These are phyloP conservation scores for Rauvolfia tetraphylla DNA, from an alignment of 257 asterid species.

Conservation along the genomic window DNA sequence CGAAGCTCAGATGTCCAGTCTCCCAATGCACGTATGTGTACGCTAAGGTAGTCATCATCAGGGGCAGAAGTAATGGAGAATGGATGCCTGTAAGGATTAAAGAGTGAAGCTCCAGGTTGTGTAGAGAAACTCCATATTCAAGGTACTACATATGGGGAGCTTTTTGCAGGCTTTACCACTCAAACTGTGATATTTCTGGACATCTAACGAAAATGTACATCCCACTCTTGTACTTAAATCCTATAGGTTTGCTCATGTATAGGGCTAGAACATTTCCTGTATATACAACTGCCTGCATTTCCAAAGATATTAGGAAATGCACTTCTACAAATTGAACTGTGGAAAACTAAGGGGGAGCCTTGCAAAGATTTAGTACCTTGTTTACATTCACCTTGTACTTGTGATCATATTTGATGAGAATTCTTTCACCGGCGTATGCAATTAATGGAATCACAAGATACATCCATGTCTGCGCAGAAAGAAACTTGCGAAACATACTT, in stretches of 20 bases:
- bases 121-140: not conserved
- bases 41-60: slow-evolving; percentile 70
- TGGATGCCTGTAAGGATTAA: slow-evolving; percentile 63
- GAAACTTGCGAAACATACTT: not conserved
- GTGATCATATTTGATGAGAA: slow-evolving; percentile 54
- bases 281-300: slow-evolving; percentile 72
- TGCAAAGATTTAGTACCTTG: slow-evolving; percentile 40
- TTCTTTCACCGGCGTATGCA: slow-evolving; percentile 58
- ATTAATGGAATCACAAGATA: slow-evolving; percentile 62
- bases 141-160: not conserved
- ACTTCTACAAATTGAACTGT: not conserved
- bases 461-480: slow-evolving; percentile 78
- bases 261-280: slow-evolving; percentile 84
- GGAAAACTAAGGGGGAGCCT: not conserved
- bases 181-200: slow-evolving; percentile 68
- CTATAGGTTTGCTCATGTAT: slow-evolving; percentile 76
- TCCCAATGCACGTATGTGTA: slow-evolving; percentile 80
- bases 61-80: slow-evolving; percentile 97
- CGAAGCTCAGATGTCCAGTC: slow-evolving; percentile 92
- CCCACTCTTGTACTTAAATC: slow-evolving; percentile 91
- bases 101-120: not conserved
- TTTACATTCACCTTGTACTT: slow-evolving; percentile 49
- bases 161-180: slow-evolving; percentile 46
- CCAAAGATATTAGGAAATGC: not conserved
- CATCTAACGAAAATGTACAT: slow-evolving; percentile 92